These are phyloP conservation scores for Xylariales sp. DNA, from an alignment of 2,329 filamentous ascomycete species.

Conservation along the genomic window DNA sequence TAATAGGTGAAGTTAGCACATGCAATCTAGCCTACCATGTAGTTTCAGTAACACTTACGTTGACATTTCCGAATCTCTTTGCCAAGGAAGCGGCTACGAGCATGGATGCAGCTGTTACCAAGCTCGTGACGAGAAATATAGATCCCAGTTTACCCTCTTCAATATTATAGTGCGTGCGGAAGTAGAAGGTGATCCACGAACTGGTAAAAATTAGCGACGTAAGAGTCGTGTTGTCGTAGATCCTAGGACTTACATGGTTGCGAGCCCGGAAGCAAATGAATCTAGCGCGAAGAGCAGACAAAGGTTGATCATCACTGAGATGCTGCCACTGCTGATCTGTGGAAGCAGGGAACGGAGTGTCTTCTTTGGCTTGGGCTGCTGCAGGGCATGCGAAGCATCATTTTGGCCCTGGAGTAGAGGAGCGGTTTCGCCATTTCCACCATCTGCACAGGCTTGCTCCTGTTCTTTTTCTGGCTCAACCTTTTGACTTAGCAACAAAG, in stretches of 20 bases:
- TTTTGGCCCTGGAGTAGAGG: constrained; percentile 14
- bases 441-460: constrained; percentile 3
- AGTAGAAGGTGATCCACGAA: constrained; percentile 56
- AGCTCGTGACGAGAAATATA: constrained; percentile 49
- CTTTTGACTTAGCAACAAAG: constrained; percentile 37
- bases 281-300: constrained; percentile 46
- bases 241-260: constrained; percentile 50
- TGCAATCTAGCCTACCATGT: too few relatives aligned
- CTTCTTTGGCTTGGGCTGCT: constrained; percentile 4
- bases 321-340: constrained; percentile 37
- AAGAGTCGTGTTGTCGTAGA: constrained; percentile 39
- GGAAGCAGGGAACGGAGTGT: constrained; percentile 38
- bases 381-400: neutral
- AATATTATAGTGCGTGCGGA: constrained; percentile 42
- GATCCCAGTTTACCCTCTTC: constrained; percentile 46
- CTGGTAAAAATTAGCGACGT: constrained; percentile 43
- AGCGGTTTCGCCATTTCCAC: constrained; percentile 12
- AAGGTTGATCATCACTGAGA: constrained; percentile 52
- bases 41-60: too few relatives aligned
- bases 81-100: constrained; percentile 50
- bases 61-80: constrained; percentile 57
- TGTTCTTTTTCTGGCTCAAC: constrained; percentile 27
- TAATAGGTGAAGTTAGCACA: too few relatives aligned
- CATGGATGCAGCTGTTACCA: constrained; percentile 47
- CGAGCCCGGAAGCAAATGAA: constrained; percentile 58